phyloP scores from a whole-genome alignment of 1,284 basidiomycete genomes.

The Xanthoconium separans region DNA sequence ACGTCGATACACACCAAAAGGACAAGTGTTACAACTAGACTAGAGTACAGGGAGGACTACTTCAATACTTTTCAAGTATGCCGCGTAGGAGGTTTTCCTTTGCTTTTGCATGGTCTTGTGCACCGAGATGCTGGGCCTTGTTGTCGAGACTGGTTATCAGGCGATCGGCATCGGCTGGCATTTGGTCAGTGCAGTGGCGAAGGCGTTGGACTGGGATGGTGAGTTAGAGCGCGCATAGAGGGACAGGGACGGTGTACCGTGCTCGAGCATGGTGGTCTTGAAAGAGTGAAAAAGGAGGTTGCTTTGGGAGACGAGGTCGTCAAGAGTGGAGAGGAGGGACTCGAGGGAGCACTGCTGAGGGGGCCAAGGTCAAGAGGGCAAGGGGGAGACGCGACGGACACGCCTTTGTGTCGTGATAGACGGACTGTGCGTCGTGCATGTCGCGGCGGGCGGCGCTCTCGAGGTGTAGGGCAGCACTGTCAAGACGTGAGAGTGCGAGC shows the following conservation, averaged over 20 bases:
- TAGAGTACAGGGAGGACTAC: constrained; percentile 5
- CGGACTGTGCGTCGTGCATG: constrained; percentile 5
- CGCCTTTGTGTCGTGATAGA: constrained; percentile 24
- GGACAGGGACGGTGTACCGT: constrained; percentile 19
- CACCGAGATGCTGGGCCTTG: constrained; percentile 31
- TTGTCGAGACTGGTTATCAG: constrained; percentile 26
- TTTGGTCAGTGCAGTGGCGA: constrained; percentile 12
- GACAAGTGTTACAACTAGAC: constrained; percentile 3
- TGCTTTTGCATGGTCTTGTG: constrained; percentile 33
- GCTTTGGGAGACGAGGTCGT: constrained; percentile 20
- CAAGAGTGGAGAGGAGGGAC: constrained; percentile 17
- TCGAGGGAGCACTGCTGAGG: constrained; percentile 20
- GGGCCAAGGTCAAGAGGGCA: constrained; percentile 9
- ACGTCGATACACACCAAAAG: constrained; percentile 10
- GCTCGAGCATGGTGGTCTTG: constrained; percentile 18
- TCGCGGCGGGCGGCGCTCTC: constrained; percentile 24
- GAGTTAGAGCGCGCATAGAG: constrained; percentile 14
- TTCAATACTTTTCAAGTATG: constrained; percentile 34
- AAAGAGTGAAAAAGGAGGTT: constrained; percentile 26
- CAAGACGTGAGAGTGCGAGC: constrained; percentile 19
- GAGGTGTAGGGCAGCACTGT: constrained; percentile 13
- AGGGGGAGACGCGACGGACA: constrained; percentile 10
- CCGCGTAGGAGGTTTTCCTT: constrained; percentile 36
- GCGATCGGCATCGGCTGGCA: constrained; percentile 25
- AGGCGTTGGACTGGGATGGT: constrained; percentile 23